phyloP scores from a whole-genome alignment of 805 yeast genomes.

The Yarrowia sp. region DNA sequence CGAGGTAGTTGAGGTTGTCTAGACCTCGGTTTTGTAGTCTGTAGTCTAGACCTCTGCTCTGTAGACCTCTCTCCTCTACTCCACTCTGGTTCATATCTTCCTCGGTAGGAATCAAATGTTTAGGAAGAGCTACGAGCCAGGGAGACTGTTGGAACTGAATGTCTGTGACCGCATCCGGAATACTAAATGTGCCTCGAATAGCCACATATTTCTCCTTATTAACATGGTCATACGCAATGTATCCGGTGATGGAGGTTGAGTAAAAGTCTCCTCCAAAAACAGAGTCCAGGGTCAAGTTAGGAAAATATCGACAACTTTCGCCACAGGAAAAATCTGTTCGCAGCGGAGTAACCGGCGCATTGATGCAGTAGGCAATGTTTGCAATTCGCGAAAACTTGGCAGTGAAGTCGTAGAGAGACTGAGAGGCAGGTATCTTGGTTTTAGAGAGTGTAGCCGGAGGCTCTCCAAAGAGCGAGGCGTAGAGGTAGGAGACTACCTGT shows the following conservation, averaged over 20 bases:
- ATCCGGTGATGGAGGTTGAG: neutral
- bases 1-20: neutral
- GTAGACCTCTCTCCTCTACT: too few relatives aligned
- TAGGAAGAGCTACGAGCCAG: neutral
- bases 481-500: neutral
- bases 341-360: neutral
- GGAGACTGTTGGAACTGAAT: neutral
- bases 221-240: neutral
- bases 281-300: neutral
- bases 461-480: neutral
- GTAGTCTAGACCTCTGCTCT: too few relatives aligned
- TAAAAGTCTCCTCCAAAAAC: constrained; percentile 1
- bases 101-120: neutral
- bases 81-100: neutral
- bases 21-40: neutral
- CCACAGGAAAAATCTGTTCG: neutral
- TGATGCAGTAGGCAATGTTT: neutral
- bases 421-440: neutral
- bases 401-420: neutral
- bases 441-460: neutral
- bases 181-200: neutral
- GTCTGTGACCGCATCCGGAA: neutral
- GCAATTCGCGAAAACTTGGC: neutral
- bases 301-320: neutral
- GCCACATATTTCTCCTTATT: neutral